phyloP scores from a whole-genome alignment of 2,329 filamentous ascomycete species.

The Xylaria sp. region DNA sequence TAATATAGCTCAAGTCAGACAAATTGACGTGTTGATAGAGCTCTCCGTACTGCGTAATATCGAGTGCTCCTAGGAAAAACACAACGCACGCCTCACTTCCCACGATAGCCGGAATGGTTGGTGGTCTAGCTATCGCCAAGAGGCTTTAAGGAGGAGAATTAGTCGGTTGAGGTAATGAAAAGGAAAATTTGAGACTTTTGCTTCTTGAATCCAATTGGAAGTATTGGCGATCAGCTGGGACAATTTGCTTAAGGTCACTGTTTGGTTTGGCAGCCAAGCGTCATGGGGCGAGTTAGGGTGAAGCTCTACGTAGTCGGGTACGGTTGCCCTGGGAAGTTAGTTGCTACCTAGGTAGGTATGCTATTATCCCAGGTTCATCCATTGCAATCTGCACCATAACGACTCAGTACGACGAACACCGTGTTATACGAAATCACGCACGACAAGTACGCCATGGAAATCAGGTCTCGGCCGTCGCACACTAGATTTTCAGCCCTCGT shows the following conservation, averaged over 20 bases:
- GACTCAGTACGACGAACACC: background rate
- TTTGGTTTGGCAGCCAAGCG: too few species aligned
- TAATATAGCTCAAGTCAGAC: constrained; percentile 1
- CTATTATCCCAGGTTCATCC: background rate
- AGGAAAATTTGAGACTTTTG: too few species aligned
- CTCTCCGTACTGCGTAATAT: background rate
- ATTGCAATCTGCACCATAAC: too few species aligned
- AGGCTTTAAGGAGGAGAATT: background rate
- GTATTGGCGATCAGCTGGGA: too few species aligned
- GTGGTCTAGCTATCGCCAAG: background rate
- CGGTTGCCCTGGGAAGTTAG: background rate
- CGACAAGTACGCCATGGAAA: too few species aligned
- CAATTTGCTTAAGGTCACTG: too few species aligned
- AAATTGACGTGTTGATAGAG: background rate
- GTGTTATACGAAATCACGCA: background rate
- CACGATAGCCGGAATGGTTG: background rate
- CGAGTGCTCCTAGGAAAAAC: background rate
- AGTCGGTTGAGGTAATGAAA: too few species aligned
- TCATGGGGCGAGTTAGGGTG: too few species aligned
- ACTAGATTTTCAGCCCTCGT: background rate
- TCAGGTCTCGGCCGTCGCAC: too few species aligned
- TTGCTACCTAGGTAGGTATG: background rate
- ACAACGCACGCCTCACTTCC: background rate
- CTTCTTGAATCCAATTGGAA: too few species aligned
- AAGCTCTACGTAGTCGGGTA: too few species aligned